phyloP scores from a whole-genome alignment of 2,329 filamentous ascomycete genomes.

The Ceratocystis cubensis region DNA sequence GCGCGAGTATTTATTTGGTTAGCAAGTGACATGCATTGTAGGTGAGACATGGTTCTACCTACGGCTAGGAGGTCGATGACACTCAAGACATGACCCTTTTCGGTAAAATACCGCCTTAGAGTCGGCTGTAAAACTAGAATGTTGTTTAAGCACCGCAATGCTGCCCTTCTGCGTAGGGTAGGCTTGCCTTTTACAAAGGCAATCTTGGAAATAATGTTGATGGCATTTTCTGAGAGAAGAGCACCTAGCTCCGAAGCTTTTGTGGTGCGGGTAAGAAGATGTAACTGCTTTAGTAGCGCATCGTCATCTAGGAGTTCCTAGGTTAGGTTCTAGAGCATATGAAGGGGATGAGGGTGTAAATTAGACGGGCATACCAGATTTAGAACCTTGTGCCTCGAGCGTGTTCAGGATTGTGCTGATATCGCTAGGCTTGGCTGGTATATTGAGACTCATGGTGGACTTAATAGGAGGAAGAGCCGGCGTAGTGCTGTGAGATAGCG shows the following conservation, averaged over 20 bases:
- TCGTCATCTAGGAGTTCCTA: conserved; percentile 14
- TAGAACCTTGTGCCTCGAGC: conserved; percentile 12
- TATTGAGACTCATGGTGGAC: background rate
- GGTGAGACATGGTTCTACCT: background rate
- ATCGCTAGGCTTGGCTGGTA: conserved; percentile 16
- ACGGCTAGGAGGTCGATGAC: conserved; percentile 20
- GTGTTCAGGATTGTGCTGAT: conserved; percentile 14
- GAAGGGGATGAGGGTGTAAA: background rate
- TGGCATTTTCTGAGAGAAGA: conserved; percentile 15
- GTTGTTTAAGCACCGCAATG: conserved; percentile 21
- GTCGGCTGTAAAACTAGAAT: conserved; percentile 21
- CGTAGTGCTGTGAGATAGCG: conserved; percentile 10
- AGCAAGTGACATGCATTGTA: background rate
- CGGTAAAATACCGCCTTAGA: conserved; percentile 21
- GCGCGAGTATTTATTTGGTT: background rate
- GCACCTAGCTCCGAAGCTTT: conserved; percentile 9
- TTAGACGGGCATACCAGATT: conserved; percentile 14
- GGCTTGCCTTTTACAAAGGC: conserved; percentile 19
- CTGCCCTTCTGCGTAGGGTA: conserved; percentile 14
- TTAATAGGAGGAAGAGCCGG: background rate
- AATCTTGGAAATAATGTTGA: conserved; percentile 17
- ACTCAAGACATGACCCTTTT: conserved; percentile 19
- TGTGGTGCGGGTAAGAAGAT: conserved; percentile 19
- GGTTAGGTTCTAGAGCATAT: background rate
- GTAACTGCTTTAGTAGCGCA: conserved; percentile 17